phyloP scores from a whole-genome alignment of 179 eudicot genomes.

The Amaranthus tricolor region DNA sequence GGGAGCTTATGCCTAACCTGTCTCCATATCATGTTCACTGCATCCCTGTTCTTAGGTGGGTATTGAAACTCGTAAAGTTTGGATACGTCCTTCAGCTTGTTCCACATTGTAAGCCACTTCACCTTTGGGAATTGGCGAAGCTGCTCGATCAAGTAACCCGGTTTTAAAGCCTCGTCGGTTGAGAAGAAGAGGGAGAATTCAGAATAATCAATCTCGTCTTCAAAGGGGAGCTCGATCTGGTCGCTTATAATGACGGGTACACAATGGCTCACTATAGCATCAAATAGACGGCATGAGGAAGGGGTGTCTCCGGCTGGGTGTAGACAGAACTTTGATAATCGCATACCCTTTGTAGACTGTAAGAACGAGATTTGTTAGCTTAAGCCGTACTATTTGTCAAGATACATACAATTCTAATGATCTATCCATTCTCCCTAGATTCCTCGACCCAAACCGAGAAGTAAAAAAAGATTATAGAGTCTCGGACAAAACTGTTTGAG shows the following conservation, averaged over 20 bases:
- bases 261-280: constrained; percentile 92
- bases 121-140: constrained; percentile 60
- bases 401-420: not conserved
- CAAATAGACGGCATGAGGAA: constrained; percentile 86
- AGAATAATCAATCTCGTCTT: constrained; percentile 75
- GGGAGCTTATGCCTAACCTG: constrained; percentile 75
- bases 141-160: constrained; percentile 56
- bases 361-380: constrained; percentile 20
- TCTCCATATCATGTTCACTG: constrained; percentile 88
- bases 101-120: constrained; percentile 83
- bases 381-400: not conserved
- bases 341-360: constrained; percentile 84
- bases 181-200: constrained; percentile 81
- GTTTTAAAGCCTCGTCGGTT: constrained; percentile 56
- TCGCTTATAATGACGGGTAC: constrained; percentile 89
- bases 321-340: constrained; percentile 87
- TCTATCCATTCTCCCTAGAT: not conserved
- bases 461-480: not conserved
- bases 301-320: constrained; percentile 96
- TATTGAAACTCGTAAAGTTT: constrained; percentile 79
- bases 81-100: constrained; percentile 49
- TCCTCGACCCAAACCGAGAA: not conserved
- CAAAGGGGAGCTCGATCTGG: constrained; percentile 86
- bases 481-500: not conserved
- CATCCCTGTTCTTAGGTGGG: constrained; percentile 77